Evolutionary conservation across 177 flowering plant species (phyloP).

Genomic region (Vitis hybrid): DNA sequence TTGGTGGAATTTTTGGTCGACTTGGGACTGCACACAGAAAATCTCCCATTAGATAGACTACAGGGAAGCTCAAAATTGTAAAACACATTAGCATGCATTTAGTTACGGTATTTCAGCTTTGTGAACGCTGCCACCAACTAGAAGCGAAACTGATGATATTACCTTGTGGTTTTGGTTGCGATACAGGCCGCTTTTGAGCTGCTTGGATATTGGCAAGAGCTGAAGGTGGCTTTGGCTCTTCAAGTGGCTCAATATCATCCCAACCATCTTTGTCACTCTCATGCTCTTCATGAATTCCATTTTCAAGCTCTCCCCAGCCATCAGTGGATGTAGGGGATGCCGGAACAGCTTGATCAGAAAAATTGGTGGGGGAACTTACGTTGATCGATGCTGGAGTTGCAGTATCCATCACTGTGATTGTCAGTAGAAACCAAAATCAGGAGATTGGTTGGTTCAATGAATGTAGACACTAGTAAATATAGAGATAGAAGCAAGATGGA

Average conservation of each 20-base stretch:
- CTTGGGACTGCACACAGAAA: slow-evolving; percentile 34
- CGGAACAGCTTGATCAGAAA: slow-evolving; percentile 59
- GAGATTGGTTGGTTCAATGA: neutral
- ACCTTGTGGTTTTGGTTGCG: slow-evolving; percentile 71
- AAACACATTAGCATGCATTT: no score
- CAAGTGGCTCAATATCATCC: slow-evolving; percentile 92
- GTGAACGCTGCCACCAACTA: no score
- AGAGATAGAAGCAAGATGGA: neutral
- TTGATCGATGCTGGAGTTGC: slow-evolving; percentile 37
- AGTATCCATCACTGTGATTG: slow-evolving; percentile 36
- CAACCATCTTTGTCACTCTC: slow-evolving; percentile 86
- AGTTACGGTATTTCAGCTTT: no score
- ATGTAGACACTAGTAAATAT: neutral
- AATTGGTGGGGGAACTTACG: slow-evolving; percentile 36
- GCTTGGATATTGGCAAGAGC: slow-evolving; percentile 87
- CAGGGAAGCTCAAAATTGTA: no score
- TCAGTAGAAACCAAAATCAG: slow-evolving; percentile 8
- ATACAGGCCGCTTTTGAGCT: slow-evolving; percentile 84
- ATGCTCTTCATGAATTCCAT: slow-evolving; percentile 63
- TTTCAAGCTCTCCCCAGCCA: slow-evolving; percentile 98
- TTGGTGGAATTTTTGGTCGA: slow-evolving; percentile 41
- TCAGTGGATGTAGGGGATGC: slow-evolving; percentile 88
- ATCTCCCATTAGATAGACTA: no score
- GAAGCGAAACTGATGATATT: neutral
- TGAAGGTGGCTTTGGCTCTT: slow-evolving; percentile 77